Conservation (phyloP, 2,329 filamentous ascomycete species). For the Fusarium sterilihyphosum region DNA sequence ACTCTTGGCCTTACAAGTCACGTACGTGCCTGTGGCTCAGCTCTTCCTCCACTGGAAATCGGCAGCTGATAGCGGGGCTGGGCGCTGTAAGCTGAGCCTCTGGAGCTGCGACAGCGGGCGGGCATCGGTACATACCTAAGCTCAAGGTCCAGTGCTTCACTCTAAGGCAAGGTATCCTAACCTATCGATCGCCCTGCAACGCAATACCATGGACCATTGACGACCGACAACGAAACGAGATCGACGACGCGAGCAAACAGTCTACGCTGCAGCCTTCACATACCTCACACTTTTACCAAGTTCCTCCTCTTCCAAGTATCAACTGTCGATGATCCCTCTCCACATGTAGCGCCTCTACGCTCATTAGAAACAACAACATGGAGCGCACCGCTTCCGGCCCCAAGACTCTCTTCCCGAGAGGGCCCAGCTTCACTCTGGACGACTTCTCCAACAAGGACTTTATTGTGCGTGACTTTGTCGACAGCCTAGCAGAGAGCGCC, state of each 20-base stretch:
- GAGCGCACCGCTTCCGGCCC: conserved; percentile 59
- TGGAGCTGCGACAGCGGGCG: conserved; percentile 1
- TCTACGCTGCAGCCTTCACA: neutral
- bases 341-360: conserved; percentile 47
- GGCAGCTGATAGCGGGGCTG: conserved; percentile 23
- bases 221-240: conserved; percentile 25
- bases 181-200: conserved; percentile 17
- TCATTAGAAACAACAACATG: conserved; percentile 47
- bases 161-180: conserved; percentile 7
- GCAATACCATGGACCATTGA: conserved; percentile 24
- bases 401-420: conserved; percentile 78
- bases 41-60: conserved; percentile 1
- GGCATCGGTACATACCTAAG: neutral
- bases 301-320: conserved; percentile 3
- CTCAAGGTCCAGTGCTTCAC: neutral
- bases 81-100: conserved; percentile 28
- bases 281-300: neutral
- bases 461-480: conserved; percentile 97
- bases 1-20: conserved; percentile 20
- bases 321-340: conserved; percentile 20
- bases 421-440: conserved; percentile 85
- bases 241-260: conserved; percentile 21
- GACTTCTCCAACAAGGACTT: conserved; percentile 93
- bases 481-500: conserved; percentile 87
- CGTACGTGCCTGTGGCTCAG: conserved; percentile 40